Evolutionary conservation across 331 rosid species (phyloP).

Genomic region (Quercus tomentella): DNA sequence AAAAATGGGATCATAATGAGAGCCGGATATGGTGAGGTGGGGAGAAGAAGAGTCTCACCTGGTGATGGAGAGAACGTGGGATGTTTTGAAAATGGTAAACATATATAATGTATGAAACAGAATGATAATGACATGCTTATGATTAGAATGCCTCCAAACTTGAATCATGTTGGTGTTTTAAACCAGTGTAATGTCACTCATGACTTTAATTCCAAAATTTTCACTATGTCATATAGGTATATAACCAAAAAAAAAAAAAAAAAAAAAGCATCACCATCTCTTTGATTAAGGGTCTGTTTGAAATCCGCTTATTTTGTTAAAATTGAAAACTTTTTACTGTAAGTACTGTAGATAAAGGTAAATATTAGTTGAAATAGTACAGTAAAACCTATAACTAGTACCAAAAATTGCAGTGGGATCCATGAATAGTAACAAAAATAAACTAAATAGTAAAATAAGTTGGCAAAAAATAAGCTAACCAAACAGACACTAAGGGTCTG

Average conservation of each 20-base stretch:
- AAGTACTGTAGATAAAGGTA: too few species aligned
- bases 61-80: conserved; percentile 37
- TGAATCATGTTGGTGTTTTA: not conserved
- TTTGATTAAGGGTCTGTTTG: not conserved
- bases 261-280: not conserved
- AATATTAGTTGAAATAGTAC: too few species aligned
- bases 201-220: not conserved
- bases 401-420: too few species aligned
- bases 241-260: not conserved
- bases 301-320: too few species aligned
- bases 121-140: conserved; percentile 26
- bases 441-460: too few species aligned
- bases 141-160: not conserved
- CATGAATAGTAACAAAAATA: too few species aligned
- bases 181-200: not conserved
- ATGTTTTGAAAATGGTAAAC: conserved; percentile 16
- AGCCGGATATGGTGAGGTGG: conserved; percentile 16
- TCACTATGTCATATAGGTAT: not conserved
- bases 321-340: too few species aligned
- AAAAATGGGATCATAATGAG: not conserved
- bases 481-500: too few species aligned
- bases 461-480: too few species aligned
- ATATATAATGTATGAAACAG: conserved; percentile 4
- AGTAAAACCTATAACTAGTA: too few species aligned
- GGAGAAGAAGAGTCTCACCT: conserved; percentile 15